Evolutionary conservation across 345 rosid species (phyloP).

Genomic region (Schrenkiella parvula): DNA sequence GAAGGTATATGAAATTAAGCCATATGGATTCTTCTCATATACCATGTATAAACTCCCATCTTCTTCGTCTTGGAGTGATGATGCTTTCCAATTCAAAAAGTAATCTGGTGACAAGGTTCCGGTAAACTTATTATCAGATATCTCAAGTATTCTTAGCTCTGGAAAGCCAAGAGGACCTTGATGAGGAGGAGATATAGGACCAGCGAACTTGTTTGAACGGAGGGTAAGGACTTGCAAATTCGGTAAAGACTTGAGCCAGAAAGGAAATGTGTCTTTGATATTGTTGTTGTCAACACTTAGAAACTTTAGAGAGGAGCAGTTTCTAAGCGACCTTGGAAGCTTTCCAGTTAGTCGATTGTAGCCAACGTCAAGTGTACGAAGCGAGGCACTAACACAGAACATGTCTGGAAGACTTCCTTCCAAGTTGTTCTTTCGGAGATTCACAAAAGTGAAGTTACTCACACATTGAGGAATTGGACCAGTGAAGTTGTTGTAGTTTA

Average conservation of each 20-base stretch:
- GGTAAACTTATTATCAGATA: not conserved
- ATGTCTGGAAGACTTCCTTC: conserved; percentile 26
- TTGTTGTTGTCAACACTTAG: not conserved
- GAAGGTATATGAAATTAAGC: not conserved
- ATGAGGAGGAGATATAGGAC: not conserved
- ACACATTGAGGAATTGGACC: conserved; percentile 24
- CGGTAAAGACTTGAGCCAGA: not conserved
- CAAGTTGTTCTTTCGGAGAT: conserved; percentile 27
- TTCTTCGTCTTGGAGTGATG: not conserved
- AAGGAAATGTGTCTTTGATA: not conserved
- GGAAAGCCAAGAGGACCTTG: not conserved
- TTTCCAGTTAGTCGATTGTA: conserved; percentile 20
- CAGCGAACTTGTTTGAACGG: not conserved
- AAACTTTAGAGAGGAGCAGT: conserved; percentile 5
- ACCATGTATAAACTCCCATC: not conserved
- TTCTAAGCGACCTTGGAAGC: conserved; percentile 8
- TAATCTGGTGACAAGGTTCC: not conserved
- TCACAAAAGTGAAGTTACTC: conserved; percentile 11
- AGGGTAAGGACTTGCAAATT: not conserved
- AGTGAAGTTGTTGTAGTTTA: conserved; percentile 22
- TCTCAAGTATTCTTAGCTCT: not conserved
- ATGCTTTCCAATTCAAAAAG: not conserved
- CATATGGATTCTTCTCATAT: not conserved
- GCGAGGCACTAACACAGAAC: not conserved
- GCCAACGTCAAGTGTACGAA: conserved; percentile 24